A percentile compares a stretch with the other conserved stretches of the same genome.
These are phyloP conservation scores for Colletotrichum lupini DNA, from an alignment of 2,329 filamentous ascomycete genomes.

Conservation along the genomic window DNA sequence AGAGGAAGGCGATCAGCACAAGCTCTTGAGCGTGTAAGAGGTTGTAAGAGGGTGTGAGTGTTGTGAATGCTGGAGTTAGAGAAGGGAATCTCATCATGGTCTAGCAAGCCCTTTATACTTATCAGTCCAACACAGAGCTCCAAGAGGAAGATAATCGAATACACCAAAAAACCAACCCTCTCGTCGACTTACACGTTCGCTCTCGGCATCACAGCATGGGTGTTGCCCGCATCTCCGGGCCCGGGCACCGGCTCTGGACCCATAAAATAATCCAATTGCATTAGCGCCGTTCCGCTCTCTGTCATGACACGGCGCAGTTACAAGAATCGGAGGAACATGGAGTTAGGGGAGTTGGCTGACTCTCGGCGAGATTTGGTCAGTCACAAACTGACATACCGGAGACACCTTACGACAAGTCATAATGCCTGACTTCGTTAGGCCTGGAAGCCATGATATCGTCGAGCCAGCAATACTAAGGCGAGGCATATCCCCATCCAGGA, in stretches of 20 bases:
- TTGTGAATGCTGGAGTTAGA: not conserved
- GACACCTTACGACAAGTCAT: not conserved
- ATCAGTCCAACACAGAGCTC: not conserved
- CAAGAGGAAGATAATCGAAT: not conserved
- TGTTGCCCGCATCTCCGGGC: not conserved
- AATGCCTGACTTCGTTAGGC: no score
- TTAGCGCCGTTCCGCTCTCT: not conserved
- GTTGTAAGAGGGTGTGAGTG: not conserved
- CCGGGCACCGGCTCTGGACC: not conserved
- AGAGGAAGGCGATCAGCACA: not conserved
- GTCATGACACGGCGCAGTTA: not conserved
- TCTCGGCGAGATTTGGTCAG: constrained; percentile 14
- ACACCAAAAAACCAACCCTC: not conserved
- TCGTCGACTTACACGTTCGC: not conserved
- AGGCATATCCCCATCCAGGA: not conserved
- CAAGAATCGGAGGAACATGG: not conserved
- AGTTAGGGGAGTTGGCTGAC: constrained; percentile 44
- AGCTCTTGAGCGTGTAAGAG: not conserved
- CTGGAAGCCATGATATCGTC: not conserved
- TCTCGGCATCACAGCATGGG: not conserved
- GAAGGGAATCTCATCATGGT: not conserved
- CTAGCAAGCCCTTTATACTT: not conserved
- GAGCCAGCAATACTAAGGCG: not conserved
- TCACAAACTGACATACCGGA: not conserved
- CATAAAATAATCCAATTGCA: constrained; percentile 17